A percentile compares a stretch with the other conserved stretches of the same genome.
These are phyloP conservation scores for Endocalyx cinctus DNA, from an alignment of 2,329 filamentous ascomycete species.

Conservation along the genomic window DNA sequence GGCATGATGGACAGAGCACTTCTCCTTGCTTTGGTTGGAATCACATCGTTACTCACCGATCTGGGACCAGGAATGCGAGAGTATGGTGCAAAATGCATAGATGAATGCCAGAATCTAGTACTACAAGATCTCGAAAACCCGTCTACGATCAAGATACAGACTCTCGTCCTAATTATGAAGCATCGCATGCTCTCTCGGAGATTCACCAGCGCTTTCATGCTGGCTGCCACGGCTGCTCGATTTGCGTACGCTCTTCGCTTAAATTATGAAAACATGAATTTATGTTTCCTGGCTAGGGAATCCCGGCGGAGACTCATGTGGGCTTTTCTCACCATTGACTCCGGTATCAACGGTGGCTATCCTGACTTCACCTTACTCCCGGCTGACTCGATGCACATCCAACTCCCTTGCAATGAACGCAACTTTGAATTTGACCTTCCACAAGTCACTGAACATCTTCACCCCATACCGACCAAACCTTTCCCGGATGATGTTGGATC, in stretches of 20 bases:
- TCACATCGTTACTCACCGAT: constrained; percentile 52
- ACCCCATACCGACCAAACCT: constrained; percentile 37
- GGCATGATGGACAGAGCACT: constrained; percentile 52
- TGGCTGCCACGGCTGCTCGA: constrained; percentile 40
- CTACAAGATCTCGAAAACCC: constrained; percentile 50
- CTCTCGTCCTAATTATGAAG: constrained; percentile 41
- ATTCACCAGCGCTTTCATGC: constrained; percentile 44
- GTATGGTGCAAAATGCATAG: constrained; percentile 50
- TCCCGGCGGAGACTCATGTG: constrained; percentile 36
- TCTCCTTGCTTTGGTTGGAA: constrained; percentile 50
- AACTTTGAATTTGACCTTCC: constrained; percentile 55
- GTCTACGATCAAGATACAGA: constrained; percentile 51
- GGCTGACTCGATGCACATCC: constrained; percentile 38
- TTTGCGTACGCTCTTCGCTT: constrained; percentile 46
- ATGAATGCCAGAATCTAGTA: constrained; percentile 50
- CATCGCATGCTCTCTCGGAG: constrained; percentile 41
- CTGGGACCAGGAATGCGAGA: constrained; percentile 47
- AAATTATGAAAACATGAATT: constrained; percentile 42
- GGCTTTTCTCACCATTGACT: constrained; percentile 45
- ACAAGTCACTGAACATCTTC: constrained; percentile 45
- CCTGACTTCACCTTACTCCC: constrained; percentile 43
- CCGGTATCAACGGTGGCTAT: constrained; percentile 41
- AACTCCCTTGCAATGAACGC: constrained; percentile 45
- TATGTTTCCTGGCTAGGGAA: constrained; percentile 35
- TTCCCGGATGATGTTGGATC: constrained; percentile 51